A percentile compares a stretch with the other conserved stretches of the same genome.
These are phyloP conservation scores for Ceriops zippeliana DNA, from an alignment of 345 rosid species.

Conservation along the genomic window DNA sequence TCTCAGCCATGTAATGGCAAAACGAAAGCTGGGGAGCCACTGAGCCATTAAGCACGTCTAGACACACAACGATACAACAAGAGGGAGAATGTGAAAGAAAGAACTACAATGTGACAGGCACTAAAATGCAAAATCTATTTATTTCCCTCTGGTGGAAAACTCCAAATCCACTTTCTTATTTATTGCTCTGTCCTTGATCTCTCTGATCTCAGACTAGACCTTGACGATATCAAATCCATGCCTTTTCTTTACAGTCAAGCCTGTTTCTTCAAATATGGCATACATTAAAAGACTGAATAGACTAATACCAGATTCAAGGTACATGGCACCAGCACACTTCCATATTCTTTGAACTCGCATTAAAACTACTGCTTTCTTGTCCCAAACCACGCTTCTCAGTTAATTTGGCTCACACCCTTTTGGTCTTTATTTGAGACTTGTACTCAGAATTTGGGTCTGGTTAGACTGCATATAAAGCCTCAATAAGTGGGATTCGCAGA, in stretches of 20 bases:
- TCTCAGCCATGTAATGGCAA: slow-evolving; percentile 23
- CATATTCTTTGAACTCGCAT: slow-evolving; percentile 52
- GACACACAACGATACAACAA: slow-evolving; percentile 10
- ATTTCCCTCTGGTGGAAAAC: slow-evolving; percentile 34
- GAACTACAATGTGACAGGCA: slow-evolving; percentile 40
- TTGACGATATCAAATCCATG: slow-evolving; percentile 30
- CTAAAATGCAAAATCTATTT: slow-evolving; percentile 17
- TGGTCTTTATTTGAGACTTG: slow-evolving; percentile 32
- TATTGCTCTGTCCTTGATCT: slow-evolving; percentile 27
- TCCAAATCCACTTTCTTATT: slow-evolving; percentile 35
- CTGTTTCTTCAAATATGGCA: slow-evolving; percentile 38
- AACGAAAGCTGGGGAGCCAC: slow-evolving; percentile 1
- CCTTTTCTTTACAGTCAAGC: slow-evolving; percentile 9
- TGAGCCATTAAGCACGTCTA: slow-evolving; percentile 7
- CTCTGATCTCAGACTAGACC: slow-evolving; percentile 36
- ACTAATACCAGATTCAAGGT: slow-evolving; percentile 53
- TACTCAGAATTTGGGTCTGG: slow-evolving; percentile 27
- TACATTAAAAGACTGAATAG: slow-evolving; percentile 25
- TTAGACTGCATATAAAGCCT: slow-evolving; percentile 25
- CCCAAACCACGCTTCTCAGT: slow-evolving; percentile 37
- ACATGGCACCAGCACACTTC: slow-evolving; percentile 38
- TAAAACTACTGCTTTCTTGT: slow-evolving; percentile 50
- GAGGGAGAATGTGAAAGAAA: slow-evolving; percentile 5
- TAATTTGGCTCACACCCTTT: slow-evolving; percentile 62
- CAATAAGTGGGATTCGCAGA: slow-evolving; percentile 13